phyloP scores from a whole-genome alignment of 2,329 filamentous ascomycete genomes.

The Penicillium sumatraense region DNA sequence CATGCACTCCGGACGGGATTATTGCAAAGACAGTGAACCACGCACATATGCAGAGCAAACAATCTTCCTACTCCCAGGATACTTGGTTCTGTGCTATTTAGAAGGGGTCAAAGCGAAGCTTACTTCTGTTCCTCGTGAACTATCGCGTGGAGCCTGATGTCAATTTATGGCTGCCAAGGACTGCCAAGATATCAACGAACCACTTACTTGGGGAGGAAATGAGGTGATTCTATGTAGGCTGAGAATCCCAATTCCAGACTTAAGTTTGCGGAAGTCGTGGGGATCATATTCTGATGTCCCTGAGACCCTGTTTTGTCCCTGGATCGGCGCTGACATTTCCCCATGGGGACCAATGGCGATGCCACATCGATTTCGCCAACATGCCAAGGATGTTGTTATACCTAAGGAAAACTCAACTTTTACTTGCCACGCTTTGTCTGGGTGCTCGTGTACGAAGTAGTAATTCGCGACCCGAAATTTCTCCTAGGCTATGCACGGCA shows the following conservation, averaged over 20 bases:
- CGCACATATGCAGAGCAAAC: background rate
- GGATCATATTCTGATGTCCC: background rate
- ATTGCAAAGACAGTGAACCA: background rate
- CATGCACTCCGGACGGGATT: too few relatives aligned
- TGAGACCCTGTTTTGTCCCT: constrained; percentile 12
- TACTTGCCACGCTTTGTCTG: background rate
- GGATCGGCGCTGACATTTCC: constrained; percentile 20
- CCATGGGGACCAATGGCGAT: constrained; percentile 6
- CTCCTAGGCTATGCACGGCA: background rate
- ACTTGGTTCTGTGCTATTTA: background rate
- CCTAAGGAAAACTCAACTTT: constrained; percentile 5
- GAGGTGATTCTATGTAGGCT: constrained; percentile 19
- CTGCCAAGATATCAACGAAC: constrained; percentile 9
- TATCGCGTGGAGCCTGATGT: constrained; percentile 2
- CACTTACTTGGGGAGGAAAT: constrained; percentile 11
- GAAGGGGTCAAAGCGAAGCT: constrained; percentile 14
- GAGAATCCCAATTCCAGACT: background rate
- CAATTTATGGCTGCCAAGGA: constrained; percentile 16
- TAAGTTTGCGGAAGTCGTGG: background rate
- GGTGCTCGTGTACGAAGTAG: background rate
- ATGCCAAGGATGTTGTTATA: constrained; percentile 32
- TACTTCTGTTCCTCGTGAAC: constrained; percentile 2
- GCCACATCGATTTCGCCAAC: constrained; percentile 24
- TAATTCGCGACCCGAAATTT: background rate
- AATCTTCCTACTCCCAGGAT: background rate